phyloP scores from a whole-genome alignment of 2,329 filamentous ascomycete genomes.

The Sporothrix variecibatus region DNA sequence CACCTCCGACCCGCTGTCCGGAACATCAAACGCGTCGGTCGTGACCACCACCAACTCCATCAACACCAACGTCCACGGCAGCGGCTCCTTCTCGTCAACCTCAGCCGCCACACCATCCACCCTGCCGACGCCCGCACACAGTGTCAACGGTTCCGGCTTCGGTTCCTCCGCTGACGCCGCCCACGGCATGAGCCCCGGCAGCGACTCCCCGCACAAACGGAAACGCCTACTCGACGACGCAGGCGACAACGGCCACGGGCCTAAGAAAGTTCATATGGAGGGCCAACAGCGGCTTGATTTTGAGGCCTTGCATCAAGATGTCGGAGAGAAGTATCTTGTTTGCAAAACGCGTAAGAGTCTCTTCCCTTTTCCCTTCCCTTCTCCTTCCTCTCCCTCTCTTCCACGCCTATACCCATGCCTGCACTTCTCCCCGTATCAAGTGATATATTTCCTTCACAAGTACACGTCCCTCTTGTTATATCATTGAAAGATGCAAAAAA shows the following conservation, averaged over 20 bases:
- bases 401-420: background rate
- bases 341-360: conserved; percentile 64
- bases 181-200: conserved; percentile 50
- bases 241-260: conserved; percentile 50
- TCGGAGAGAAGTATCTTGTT: conserved; percentile 67
- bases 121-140: conserved; percentile 64
- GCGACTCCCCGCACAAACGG: conserved; percentile 61
- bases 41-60: conserved; percentile 41
- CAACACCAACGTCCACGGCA: conserved; percentile 37
- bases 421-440: background rate
- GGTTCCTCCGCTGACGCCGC: conserved; percentile 46
- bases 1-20: conserved; percentile 53
- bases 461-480: background rate
- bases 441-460: background rate
- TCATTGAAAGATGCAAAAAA: background rate
- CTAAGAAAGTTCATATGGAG: conserved; percentile 65
- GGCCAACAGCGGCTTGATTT: conserved; percentile 59
- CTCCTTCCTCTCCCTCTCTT: background rate
- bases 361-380: conserved; percentile 30
- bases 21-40: conserved; percentile 28
- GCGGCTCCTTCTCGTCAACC: conserved; percentile 51
- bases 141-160: conserved; percentile 59
- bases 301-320: conserved; percentile 65
- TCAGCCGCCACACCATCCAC: conserved; percentile 50
- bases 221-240: conserved; percentile 60